These are phyloP conservation scores for Mycena olivaceomarginata DNA, from an alignment of 768 basidiomycete genomes.

Conservation along the genomic window DNA sequence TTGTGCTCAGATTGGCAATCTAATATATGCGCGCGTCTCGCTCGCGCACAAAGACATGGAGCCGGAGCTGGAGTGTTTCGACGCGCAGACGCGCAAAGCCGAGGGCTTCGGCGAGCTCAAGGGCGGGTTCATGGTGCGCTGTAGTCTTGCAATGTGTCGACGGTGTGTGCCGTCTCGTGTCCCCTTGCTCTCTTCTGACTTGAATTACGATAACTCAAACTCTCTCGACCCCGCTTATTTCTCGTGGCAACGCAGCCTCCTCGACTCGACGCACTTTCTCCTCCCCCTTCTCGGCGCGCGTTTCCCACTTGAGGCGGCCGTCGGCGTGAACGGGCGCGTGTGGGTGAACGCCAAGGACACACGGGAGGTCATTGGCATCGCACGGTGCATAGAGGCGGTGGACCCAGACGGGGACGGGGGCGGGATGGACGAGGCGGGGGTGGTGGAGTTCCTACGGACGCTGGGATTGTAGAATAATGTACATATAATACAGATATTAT, in stretches of 20 bases:
- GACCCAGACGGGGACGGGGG: constrained; percentile 87
- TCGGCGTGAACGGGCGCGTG: constrained; percentile 94
- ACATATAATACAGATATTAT: constrained; percentile 41
- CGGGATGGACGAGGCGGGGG: constrained; percentile 71
- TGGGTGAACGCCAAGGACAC: constrained; percentile 90
- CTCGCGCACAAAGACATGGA: constrained; percentile 99
- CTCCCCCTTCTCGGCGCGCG: constrained; percentile 86
- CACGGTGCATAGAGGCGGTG: constrained; percentile 87
- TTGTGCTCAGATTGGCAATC: constrained; percentile 82
- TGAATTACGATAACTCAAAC: too few species aligned
- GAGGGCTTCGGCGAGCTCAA: constrained; percentile 97
- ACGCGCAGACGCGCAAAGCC: constrained; percentile 93
- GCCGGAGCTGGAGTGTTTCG: constrained; percentile 97
- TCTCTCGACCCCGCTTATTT: too few species aligned
- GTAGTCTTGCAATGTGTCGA: constrained; percentile 91
- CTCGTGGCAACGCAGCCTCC: constrained; percentile 62
- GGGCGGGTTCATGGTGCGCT: constrained; percentile 88
- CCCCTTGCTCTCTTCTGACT: not conserved
- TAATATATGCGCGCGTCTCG: constrained; percentile 95
- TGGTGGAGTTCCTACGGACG: constrained; percentile 72
- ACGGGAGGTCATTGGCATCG: constrained; percentile 83
- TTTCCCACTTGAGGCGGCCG: constrained; percentile 92
- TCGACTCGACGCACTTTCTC: constrained; percentile 89
- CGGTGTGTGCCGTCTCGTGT: constrained; percentile 70
- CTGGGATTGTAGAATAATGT: constrained; percentile 59